phyloP scores from a whole-genome alignment of 2,329 filamentous ascomycete genomes.

The Pestalotiopsis fici region DNA sequence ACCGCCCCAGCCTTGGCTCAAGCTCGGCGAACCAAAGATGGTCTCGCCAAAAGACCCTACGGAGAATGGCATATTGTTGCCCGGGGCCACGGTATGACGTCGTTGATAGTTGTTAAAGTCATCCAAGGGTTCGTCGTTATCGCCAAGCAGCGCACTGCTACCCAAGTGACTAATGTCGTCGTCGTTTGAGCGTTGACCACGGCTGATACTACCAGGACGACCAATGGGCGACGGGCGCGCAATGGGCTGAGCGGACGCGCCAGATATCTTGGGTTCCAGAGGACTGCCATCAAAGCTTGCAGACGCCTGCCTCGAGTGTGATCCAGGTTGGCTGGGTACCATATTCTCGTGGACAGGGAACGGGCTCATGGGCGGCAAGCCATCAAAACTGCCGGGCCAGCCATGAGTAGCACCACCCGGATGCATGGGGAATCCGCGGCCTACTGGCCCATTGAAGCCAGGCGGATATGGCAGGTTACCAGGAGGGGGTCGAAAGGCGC shows the following conservation, averaged over 20 bases:
- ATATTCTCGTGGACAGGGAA: conserved; percentile 32
- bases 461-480: conserved; percentile 50
- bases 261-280: conserved; percentile 24
- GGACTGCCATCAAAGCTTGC: conserved; percentile 62
- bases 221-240: conserved; percentile 85
- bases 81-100: conserved; percentile 54
- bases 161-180: conserved; percentile 76
- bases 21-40: conserved; percentile 32
- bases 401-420: conserved; percentile 53
- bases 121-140: conserved; percentile 61
- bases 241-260: conserved; percentile 69
- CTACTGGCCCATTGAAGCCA: conserved; percentile 46
- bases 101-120: conserved; percentile 36
- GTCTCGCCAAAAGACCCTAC: conserved; percentile 42
- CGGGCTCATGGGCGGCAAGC: conserved; percentile 37
- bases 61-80: conserved; percentile 44
- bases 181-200: conserved; percentile 44
- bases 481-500: conserved; percentile 44
- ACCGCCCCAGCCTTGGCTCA: conserved; percentile 38
- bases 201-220: conserved; percentile 73
- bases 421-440: conserved; percentile 43
- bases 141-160: conserved; percentile 84
- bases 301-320: conserved; percentile 78
- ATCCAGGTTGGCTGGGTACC: conserved; percentile 39
- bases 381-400: conserved; percentile 48